Evolutionary conservation across 1,139 yeast genomes (phyloP).

Genomic region (Candida mesenterica): DNA sequence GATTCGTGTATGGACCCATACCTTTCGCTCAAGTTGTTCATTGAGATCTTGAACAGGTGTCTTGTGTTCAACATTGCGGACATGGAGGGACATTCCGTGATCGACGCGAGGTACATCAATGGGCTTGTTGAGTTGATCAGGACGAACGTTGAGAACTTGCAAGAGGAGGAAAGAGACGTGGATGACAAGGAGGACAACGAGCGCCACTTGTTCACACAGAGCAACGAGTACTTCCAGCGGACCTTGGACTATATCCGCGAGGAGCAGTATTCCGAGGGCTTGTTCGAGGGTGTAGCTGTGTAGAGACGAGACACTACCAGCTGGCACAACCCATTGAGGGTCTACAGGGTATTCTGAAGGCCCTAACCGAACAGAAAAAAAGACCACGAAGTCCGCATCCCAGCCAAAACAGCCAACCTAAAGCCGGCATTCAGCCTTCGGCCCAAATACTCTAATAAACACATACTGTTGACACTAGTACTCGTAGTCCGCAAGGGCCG

Average conservation of each 20-base stretch:
- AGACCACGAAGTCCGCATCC: too few relatives aligned
- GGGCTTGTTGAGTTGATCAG: conserved; percentile 83
- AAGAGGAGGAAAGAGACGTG: conserved; percentile 27
- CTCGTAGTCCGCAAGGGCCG: too few relatives aligned
- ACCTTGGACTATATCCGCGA: conserved; percentile 64
- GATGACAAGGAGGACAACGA: conserved; percentile 31
- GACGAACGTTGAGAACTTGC: conserved; percentile 64
- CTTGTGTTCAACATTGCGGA: conserved; percentile 84
- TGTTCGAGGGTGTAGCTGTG: conserved; percentile 47
- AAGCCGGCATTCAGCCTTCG: too few relatives aligned
- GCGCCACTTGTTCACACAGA: conserved; percentile 31
- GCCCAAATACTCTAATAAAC: too few relatives aligned
- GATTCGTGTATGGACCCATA: conserved; percentile 90
- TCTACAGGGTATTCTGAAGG: too few relatives aligned
- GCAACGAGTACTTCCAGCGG: conserved; percentile 52
- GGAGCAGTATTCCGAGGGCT: conserved; percentile 60
- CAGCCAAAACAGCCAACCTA: too few relatives aligned
- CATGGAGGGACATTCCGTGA: conserved; percentile 68
- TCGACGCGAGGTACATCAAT: conserved; percentile 73
- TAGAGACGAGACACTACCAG: too few relatives aligned
- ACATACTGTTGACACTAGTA: too few relatives aligned
- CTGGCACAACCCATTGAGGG: too few relatives aligned
- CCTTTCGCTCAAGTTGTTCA: conserved; percentile 75
- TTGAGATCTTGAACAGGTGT: conserved; percentile 85
- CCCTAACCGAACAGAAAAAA: too few relatives aligned